Conservation (phyloP, 2,329 filamentous ascomycete species). For the Amphichorda felina region DNA sequence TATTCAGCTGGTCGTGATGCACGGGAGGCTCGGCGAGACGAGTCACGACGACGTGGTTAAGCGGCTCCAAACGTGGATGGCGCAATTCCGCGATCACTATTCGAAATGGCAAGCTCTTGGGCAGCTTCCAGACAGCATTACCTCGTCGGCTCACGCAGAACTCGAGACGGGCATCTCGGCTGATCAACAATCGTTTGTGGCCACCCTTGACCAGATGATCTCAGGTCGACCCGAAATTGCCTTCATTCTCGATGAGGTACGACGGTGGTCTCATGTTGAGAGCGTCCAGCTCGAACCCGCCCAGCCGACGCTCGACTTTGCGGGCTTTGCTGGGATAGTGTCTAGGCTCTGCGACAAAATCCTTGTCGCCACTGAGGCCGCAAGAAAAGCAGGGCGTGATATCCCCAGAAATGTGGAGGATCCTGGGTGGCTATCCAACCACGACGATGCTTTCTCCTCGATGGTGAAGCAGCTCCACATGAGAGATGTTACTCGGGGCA, state of each 20-base stretch:
- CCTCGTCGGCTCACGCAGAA: constrained; percentile 21
- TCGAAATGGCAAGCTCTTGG: constrained; percentile 28
- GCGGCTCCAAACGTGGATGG: constrained; percentile 36
- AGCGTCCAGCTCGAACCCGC: constrained; percentile 3
- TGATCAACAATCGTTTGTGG: constrained; percentile 21
- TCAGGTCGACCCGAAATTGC: constrained; percentile 40
- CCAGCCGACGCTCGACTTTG: constrained; percentile 10
- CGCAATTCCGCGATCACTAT: constrained; percentile 31
- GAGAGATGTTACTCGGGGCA: constrained; percentile 34
- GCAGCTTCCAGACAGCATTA: constrained; percentile 38
- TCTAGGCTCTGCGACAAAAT: constrained; percentile 61
- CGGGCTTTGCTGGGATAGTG: constrained; percentile 43
- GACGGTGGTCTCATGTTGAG: constrained; percentile 43
- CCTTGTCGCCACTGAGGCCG: constrained; percentile 67
- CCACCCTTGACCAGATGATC: constrained; percentile 27
- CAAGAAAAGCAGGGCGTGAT: constrained; percentile 41
- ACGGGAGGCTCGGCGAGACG: constrained; percentile 49
- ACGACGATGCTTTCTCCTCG: constrained; percentile 37
- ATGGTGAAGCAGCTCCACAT: constrained; percentile 49
- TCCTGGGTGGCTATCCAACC: constrained; percentile 20
- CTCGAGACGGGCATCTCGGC: constrained; percentile 20
- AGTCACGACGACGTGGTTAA: constrained; percentile 32
- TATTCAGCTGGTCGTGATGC: constrained; percentile 49
- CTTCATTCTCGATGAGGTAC: constrained; percentile 55
- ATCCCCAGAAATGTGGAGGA: constrained; percentile 21